Conservation (phyloP, 129 eudicot genomes). For the Silybum marianum region DNA sequence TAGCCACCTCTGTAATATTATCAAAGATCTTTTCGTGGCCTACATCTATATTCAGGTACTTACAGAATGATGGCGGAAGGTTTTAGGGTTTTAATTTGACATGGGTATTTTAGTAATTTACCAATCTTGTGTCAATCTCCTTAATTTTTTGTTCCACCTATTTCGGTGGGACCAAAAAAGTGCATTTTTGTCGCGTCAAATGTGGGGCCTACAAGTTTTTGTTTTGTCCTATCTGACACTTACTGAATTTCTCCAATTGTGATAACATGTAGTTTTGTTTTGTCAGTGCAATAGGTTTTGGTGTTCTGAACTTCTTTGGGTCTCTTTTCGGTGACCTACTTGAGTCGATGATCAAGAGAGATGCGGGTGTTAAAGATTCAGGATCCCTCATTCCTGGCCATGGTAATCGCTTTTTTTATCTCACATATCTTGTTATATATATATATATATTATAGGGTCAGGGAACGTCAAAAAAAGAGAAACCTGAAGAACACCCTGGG, state of each 20-base stretch:
- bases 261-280: slow-evolving; percentile 23
- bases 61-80: not conserved
- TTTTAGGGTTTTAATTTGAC: not conserved
- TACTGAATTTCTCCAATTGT: not conserved
- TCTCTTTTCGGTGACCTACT: slow-evolving; percentile 96
- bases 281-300: slow-evolving; percentile 80
- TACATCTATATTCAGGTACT: slow-evolving; percentile 63
- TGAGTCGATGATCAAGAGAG: slow-evolving; percentile 97
- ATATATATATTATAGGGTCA: too few relatives aligned
- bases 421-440: not conserved
- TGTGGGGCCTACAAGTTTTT: not conserved
- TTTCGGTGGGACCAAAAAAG: not conserved
- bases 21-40: slow-evolving; percentile 84
- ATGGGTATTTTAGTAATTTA: not conserved
- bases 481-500: too few relatives aligned
- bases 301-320: slow-evolving; percentile 79
- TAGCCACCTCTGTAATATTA: slow-evolving; percentile 63
- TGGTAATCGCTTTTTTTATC: slow-evolving; percentile 47
- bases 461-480: too few relatives aligned
- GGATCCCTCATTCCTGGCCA: slow-evolving; percentile 99
- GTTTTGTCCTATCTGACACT: not conserved
- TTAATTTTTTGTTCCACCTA: not conserved
- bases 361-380: slow-evolving; percentile 99
- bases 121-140: not conserved
- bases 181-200: not conserved